A percentile compares a stretch with the other conserved stretches of the same genome.
phyloP scores from a whole-genome alignment of 176 grass and related monocot species.

The Chrysopogon serrulatus region DNA sequence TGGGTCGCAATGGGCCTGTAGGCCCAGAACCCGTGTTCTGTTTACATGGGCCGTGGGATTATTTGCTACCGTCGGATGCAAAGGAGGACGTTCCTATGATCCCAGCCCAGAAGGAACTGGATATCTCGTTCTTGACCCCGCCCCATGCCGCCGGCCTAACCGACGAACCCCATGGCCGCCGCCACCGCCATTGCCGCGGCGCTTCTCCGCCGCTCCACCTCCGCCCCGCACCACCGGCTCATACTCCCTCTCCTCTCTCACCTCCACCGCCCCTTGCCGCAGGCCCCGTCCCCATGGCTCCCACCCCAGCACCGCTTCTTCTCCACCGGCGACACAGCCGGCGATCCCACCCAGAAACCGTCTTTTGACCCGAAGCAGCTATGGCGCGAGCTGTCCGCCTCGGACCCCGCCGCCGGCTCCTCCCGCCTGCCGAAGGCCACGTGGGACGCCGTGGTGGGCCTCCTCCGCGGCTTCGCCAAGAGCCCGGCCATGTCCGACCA shows the following conservation, averaged over 20 bases:
- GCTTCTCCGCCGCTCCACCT: slow-evolving; percentile 21
- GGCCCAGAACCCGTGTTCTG: not conserved
- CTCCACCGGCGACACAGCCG: slow-evolving; percentile 19
- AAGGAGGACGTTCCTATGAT: not conserved
- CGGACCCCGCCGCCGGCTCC: slow-evolving; percentile 12
- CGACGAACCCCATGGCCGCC: slow-evolving; percentile 9
- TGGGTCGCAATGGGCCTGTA: not conserved
- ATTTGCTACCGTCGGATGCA: not conserved
- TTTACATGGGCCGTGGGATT: not conserved
- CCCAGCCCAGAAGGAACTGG: not conserved
- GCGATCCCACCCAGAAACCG: not conserved
- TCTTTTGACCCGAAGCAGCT: slow-evolving; percentile 43
- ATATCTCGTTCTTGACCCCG: not conserved
- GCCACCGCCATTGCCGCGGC: slow-evolving; percentile 26
- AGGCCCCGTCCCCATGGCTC: slow-evolving; percentile 17
- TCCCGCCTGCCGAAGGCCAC: slow-evolving; percentile 42
- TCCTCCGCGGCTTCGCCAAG: slow-evolving; percentile 64
- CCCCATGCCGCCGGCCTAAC: slow-evolving; percentile 14
- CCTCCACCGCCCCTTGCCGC: slow-evolving; percentile 17
- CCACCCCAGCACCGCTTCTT: slow-evolving; percentile 20
- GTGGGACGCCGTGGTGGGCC: slow-evolving; percentile 38
- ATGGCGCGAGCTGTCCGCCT: slow-evolving; percentile 53
- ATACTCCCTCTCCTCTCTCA: slow-evolving; percentile 27
- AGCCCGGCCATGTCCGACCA: slow-evolving; percentile 72
- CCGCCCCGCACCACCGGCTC: not conserved